Percentiles rank a stretch among this genome's conserved stretches.
phyloP scores from a whole-genome alignment of 768 basidiomycete species.

The Lyophyllum shimeji region DNA sequence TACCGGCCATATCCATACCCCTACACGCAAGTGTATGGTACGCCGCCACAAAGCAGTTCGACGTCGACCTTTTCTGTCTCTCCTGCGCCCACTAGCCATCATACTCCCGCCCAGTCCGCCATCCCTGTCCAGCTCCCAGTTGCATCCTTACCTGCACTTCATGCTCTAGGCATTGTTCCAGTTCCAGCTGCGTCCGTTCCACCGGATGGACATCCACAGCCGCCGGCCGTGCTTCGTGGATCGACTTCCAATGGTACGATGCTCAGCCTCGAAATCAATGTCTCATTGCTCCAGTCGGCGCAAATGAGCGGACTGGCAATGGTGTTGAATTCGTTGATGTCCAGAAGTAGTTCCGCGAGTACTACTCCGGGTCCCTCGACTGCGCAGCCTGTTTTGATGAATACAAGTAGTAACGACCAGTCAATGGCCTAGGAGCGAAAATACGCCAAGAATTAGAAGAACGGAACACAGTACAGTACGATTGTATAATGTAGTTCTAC shows the following conservation, averaged over 20 bases:
- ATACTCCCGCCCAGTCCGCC: constrained; percentile 29
- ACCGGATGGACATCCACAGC: constrained; percentile 56
- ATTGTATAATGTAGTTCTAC: neutral
- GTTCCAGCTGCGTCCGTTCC: constrained; percentile 56
- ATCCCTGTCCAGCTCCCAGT: constrained; percentile 75
- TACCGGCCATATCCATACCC: constrained; percentile 67
- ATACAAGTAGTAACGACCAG: neutral
- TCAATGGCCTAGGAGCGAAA: neutral
- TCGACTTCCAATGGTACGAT: constrained; percentile 70
- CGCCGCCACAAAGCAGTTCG: constrained; percentile 24
- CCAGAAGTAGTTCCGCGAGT: constrained; percentile 30
- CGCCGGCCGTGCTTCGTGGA: constrained; percentile 75
- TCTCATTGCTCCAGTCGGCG: constrained; percentile 66
- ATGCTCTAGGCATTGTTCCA: constrained; percentile 73
- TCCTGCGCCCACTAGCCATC: constrained; percentile 24
- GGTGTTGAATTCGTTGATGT: constrained; percentile 70
- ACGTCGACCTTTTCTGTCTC: constrained; percentile 33
- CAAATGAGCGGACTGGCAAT: constrained; percentile 78
- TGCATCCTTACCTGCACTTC: constrained; percentile 60
- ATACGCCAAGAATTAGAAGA: neutral
- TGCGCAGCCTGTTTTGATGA: neutral
- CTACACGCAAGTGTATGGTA: constrained; percentile 60
- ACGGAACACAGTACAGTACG: neutral
- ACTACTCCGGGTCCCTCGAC: neutral
- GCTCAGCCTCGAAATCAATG: constrained; percentile 77